Evolutionary conservation across 2,329 filamentous ascomycete species (phyloP).

Genomic region (Sphaerostilbella broomeana): DNA sequence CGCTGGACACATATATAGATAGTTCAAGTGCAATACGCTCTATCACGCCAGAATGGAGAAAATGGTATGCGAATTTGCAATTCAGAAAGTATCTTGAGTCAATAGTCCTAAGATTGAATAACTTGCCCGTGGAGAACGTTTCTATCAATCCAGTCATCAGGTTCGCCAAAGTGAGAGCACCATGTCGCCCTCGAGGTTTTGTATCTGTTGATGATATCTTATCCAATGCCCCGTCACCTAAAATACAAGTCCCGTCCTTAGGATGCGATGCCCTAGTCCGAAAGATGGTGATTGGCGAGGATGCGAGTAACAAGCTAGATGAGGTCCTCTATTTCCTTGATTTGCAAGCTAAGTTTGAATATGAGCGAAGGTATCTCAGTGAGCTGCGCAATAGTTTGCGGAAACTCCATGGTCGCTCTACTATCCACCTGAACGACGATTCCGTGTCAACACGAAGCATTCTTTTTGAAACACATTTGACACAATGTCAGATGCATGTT

Average conservation of each 20-base stretch:
- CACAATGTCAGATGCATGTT: neutral
- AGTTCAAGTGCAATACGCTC: slow-evolving; percentile 3
- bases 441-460: neutral
- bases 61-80: slow-evolving; percentile 6
- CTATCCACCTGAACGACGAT: neutral
- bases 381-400: neutral
- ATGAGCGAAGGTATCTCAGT: slow-evolving; percentile 1
- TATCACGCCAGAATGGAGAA: neutral
- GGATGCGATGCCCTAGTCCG: neutral
- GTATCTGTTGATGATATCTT: neutral
- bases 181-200: neutral
- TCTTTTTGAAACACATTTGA: neutral
- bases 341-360: neutral
- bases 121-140: too few relatives aligned
- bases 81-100: slow-evolving; percentile 6
- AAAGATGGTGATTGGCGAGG: neutral
- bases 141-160: too few relatives aligned
- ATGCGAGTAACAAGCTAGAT: neutral
- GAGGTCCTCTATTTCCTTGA: neutral
- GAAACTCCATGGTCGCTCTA: neutral
- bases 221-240: neutral
- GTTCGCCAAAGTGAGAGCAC: too few relatives aligned
- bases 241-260: neutral
- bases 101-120: too few relatives aligned
- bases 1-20: neutral